phyloP scores from a whole-genome alignment of 2,329 filamentous ascomycete genomes.

The Alternaria brassicae region DNA sequence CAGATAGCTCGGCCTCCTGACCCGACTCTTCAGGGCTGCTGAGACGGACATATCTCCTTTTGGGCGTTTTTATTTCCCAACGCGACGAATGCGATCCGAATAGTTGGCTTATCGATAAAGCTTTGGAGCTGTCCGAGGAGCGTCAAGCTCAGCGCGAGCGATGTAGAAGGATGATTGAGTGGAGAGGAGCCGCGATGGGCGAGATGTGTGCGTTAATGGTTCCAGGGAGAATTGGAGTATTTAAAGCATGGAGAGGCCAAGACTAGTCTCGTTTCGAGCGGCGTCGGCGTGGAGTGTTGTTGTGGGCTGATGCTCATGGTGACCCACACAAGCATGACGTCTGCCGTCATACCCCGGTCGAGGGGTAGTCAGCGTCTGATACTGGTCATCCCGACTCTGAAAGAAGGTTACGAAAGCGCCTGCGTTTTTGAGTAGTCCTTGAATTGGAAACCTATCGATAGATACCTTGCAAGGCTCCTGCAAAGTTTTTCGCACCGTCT shows the following conservation, averaged over 20 bases:
- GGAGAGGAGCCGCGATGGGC: slow-evolving; percentile 20
- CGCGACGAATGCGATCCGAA: neutral
- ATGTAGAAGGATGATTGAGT: slow-evolving; percentile 7
- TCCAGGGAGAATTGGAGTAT: slow-evolving; percentile 11
- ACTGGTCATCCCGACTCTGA: neutral
- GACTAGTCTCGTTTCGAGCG: slow-evolving; percentile 17
- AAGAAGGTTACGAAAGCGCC: neutral
- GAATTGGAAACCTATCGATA: neutral
- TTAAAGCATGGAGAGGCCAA: slow-evolving; percentile 15
- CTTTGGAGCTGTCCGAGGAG: neutral
- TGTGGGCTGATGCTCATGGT: slow-evolving; percentile 19
- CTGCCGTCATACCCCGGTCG: slow-evolving; percentile 20
- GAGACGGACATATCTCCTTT: slow-evolving; percentile 62
- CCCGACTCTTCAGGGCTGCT: slow-evolving; percentile 76
- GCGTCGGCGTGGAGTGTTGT: slow-evolving; percentile 12
- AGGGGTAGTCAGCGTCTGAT: neutral
- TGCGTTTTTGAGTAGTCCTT: neutral
- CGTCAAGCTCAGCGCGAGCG: slow-evolving; percentile 5
- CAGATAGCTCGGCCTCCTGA: slow-evolving; percentile 77
- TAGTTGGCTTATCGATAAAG: slow-evolving; percentile 20
- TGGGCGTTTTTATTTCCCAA: neutral
- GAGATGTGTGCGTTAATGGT: neutral
- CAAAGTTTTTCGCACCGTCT: fast-evolving
- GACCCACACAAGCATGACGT: slow-evolving; percentile 26
- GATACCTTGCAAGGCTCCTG: neutral